Percentiles rank a stretch among this genome's conserved stretches.
These are phyloP conservation scores for Meyerozyma sp. DNA, from an alignment of 1,139 yeast species.

Conservation along the genomic window DNA sequence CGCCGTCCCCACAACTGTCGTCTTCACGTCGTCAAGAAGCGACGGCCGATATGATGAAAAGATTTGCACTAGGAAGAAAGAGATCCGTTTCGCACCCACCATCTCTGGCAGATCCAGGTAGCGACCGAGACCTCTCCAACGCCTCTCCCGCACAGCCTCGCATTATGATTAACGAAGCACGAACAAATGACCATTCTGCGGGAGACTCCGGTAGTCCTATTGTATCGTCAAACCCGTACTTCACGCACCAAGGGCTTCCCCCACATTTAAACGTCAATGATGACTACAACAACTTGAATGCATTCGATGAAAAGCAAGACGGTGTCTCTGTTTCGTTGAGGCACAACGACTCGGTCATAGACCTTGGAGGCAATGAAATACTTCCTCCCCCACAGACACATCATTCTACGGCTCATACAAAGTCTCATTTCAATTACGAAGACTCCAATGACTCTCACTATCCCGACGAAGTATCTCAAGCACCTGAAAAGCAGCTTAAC, in stretches of 20 bases:
- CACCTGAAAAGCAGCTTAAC: background rate
- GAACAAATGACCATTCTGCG: slow-evolving; percentile 5
- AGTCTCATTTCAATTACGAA: background rate
- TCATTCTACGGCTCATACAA: background rate
- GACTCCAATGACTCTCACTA: background rate
- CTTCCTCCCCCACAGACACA: slow-evolving; percentile 20
- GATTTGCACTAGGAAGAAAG: slow-evolving; percentile 17
- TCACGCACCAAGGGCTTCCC: slow-evolving; percentile 53
- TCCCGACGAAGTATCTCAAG: background rate
- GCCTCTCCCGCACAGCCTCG: background rate
- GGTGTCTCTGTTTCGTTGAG: slow-evolving; percentile 33
- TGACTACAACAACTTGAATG: slow-evolving; percentile 15
- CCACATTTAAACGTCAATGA: slow-evolving; percentile 32
- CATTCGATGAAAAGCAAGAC: slow-evolving; percentile 9
- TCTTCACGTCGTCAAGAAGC: background rate
- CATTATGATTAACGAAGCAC: background rate
- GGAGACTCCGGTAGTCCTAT: slow-evolving; percentile 19
- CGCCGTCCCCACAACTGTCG: background rate
- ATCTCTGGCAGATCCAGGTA: slow-evolving; percentile 4
- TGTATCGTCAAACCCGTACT: slow-evolving; percentile 42
- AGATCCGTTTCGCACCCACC: slow-evolving; percentile 21
- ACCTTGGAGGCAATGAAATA: background rate
- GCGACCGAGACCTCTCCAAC: slow-evolving; percentile 1
- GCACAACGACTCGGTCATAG: slow-evolving; percentile 38
- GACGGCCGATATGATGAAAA: slow-evolving; percentile 2